These are phyloP conservation scores for Trifolium dubium DNA, from an alignment of 306 rosid genomes.

Conservation along the genomic window DNA sequence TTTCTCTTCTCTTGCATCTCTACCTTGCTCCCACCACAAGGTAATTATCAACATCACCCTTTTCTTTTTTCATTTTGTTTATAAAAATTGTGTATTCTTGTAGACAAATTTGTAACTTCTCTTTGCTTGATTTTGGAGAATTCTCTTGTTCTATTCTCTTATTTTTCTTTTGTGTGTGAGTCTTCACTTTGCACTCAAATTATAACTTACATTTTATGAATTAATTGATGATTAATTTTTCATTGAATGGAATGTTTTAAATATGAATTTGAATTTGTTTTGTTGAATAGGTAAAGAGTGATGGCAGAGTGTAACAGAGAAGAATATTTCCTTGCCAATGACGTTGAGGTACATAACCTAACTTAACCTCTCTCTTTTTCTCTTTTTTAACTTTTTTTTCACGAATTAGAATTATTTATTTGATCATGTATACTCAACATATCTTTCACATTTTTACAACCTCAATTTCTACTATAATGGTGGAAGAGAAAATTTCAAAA, in stretches of 20 bases:
- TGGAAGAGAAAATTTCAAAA: no score
- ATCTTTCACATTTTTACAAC: background rate
- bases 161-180: background rate
- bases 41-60: slow-evolving; percentile 44
- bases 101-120: slow-evolving; percentile 12
- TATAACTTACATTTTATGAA: slow-evolving; percentile 30
- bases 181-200: slow-evolving; percentile 23
- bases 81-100: slow-evolving; percentile 27
- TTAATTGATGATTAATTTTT: slow-evolving; percentile 8
- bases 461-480: background rate
- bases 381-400: background rate
- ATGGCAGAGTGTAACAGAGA: slow-evolving; percentile 77
- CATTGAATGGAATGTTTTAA: background rate
- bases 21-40: slow-evolving; percentile 53
- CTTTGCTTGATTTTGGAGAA: background rate
- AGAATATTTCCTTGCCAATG: slow-evolving; percentile 55
- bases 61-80: slow-evolving; percentile 29
- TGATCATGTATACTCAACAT: background rate
- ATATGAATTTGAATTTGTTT: slow-evolving; percentile 19
- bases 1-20: slow-evolving; percentile 43
- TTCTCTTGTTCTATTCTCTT: slow-evolving; percentile 15
- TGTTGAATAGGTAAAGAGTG: slow-evolving; percentile 42
- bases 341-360: slow-evolving; percentile 59
- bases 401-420: background rate
- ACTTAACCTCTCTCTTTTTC: background rate